Percentiles rank a stretch among this genome's conserved stretches.
phyloP scores from a whole-genome alignment of 768 basidiomycete genomes.

The Tylopilus subfusipes region DNA sequence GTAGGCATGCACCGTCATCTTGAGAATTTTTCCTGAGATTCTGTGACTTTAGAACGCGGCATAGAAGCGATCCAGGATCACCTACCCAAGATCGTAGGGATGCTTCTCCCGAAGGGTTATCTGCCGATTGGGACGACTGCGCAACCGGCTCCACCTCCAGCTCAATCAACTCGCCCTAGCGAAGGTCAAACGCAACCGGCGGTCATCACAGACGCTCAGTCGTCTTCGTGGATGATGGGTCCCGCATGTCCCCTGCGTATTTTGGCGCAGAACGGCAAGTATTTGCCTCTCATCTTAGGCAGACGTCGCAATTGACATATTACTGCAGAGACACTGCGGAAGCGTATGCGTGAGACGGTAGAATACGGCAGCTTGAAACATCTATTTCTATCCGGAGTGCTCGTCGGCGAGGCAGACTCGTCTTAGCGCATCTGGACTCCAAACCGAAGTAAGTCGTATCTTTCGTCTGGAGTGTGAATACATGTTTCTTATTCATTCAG shows the following conservation, averaged over 20 bases:
- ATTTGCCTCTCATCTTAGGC: neutral
- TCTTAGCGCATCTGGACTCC: conserved; percentile 18
- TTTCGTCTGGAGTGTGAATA: too few relatives aligned
- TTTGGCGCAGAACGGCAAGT: conserved; percentile 12
- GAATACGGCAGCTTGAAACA: conserved; percentile 18
- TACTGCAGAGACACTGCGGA: conserved; percentile 9
- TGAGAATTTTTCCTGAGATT: too few relatives aligned
- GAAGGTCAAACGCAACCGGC: too few relatives aligned
- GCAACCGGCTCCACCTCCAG: too few relatives aligned
- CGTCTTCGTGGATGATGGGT: conserved; percentile 19
- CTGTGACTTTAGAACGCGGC: neutral
- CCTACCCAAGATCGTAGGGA: neutral
- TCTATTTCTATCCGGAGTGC: conserved; percentile 12
- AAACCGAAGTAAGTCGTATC: conserved; percentile 10
- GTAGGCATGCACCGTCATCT: too few relatives aligned
- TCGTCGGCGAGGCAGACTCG: conserved; percentile 12
- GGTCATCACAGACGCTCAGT: too few relatives aligned
- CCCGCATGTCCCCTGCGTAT: neutral
- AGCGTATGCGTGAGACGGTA: neutral
- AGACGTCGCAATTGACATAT: neutral
- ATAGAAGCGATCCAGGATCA: neutral
- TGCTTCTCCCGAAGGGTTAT: neutral
- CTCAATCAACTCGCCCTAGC: too few relatives aligned
- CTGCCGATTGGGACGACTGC: too few relatives aligned
- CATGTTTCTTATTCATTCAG: neutral